Conservation (phyloP, 345 rosid species). For the Syzygium oleosum region DNA sequence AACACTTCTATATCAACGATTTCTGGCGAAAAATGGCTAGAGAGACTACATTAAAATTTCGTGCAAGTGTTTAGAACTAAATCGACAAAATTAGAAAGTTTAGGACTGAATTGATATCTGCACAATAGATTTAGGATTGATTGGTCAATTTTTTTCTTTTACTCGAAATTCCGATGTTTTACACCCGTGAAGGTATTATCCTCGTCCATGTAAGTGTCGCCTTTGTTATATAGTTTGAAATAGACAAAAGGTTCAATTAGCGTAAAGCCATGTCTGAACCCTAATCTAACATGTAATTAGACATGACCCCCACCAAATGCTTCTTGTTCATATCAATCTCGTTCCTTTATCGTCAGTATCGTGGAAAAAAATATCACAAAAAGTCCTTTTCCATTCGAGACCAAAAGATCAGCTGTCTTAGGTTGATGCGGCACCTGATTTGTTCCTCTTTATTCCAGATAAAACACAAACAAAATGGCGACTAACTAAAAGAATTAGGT, state of each 20-base stretch:
- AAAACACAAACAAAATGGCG: background rate
- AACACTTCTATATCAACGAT: background rate
- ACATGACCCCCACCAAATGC: background rate
- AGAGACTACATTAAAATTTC: background rate
- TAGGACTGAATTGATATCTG: fast-evolving
- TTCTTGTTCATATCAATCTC: background rate
- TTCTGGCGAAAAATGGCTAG: fast-evolving
- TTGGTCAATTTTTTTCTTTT: background rate
- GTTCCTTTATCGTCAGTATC: background rate
- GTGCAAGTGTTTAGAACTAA: background rate
- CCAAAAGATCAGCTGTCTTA: background rate
- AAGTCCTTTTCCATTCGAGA: background rate
- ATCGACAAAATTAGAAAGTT: background rate
- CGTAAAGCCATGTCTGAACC: background rate
- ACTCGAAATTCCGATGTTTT: background rate
- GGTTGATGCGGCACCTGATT: background rate
- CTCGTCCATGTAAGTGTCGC: background rate
- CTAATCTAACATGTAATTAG: background rate
- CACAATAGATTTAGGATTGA: background rate
- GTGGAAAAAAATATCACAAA: background rate
- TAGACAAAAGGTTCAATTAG: background rate
- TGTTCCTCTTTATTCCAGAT: background rate
- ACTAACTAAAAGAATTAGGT: background rate
- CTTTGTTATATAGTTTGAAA: background rate
- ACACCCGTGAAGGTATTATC: background rate